These are phyloP conservation scores for Cryphonectria naterciae DNA, from an alignment of 2,329 filamentous ascomycete genomes.

Conservation along the genomic window DNA sequence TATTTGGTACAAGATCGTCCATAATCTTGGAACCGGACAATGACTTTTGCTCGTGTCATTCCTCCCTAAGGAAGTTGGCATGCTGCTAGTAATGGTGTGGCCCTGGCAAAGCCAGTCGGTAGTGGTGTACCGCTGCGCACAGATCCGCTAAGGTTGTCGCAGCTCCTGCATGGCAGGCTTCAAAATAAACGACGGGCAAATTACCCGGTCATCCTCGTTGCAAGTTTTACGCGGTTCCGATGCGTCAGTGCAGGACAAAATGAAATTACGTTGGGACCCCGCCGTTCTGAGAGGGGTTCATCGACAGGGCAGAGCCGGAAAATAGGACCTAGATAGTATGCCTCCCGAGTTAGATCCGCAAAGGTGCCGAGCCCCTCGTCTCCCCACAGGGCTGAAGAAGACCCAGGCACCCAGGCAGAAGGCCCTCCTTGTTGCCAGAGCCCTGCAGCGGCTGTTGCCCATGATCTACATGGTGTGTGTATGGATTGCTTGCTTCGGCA, in stretches of 20 bases:
- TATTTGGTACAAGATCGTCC: not conserved
- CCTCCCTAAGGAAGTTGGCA: not conserved
- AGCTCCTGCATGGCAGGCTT: not conserved
- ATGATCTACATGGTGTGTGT: not conserved
- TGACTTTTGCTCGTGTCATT: not conserved
- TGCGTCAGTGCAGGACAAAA: not conserved
- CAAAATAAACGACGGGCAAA: not conserved
- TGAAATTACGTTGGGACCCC: not conserved
- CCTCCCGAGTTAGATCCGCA: constrained; percentile 10
- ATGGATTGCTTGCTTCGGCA: constrained; percentile 1
- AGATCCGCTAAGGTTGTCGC: not conserved
- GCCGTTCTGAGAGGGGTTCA: not conserved
- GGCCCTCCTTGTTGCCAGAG: constrained; percentile 1
- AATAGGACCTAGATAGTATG: constrained; percentile 5
- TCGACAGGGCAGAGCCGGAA: not conserved
- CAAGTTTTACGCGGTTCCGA: not conserved
- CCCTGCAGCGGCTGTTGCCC: constrained; percentile 2
- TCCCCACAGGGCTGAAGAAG: constrained; percentile 17
- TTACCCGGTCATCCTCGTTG: not conserved
- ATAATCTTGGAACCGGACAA: not conserved
- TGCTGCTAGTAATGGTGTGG: not conserved
- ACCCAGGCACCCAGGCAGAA: not conserved
- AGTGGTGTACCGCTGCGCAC: not conserved
- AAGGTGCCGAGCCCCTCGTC: constrained; percentile 9
- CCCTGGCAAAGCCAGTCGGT: not conserved